Conservation (phyloP, 306 rosid genomes). For the Coriaria nepalensis region DNA sequence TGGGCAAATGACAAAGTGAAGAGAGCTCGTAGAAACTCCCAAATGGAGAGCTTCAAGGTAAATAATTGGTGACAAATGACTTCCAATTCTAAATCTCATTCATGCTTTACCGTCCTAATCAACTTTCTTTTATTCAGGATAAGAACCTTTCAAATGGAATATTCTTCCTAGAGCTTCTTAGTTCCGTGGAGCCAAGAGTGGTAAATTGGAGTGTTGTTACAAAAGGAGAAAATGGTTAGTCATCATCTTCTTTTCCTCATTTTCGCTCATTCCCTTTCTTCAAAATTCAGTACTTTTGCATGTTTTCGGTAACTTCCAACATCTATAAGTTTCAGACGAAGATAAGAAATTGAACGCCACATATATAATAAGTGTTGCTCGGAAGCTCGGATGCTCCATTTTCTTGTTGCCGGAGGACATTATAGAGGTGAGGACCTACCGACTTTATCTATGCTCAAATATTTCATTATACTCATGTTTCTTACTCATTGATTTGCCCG, state of each 20-base stretch:
- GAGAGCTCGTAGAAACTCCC: constrained; percentile 60
- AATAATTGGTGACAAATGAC: constrained; percentile 8
- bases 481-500: too few species aligned
- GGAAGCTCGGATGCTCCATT: constrained; percentile 96
- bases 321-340: constrained; percentile 52
- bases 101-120: neutral
- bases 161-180: constrained; percentile 94
- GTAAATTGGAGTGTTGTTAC: constrained; percentile 96
- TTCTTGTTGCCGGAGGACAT: constrained; percentile 97
- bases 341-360: constrained; percentile 96
- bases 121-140: constrained; percentile 40
- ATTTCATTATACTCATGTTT: too few species aligned
- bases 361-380: constrained; percentile 92
- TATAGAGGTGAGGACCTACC: constrained; percentile 43
- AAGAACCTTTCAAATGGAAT: constrained; percentile 76
- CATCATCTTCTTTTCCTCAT: constrained; percentile 1
- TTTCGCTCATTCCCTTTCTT: neutral
- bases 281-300: neutral
- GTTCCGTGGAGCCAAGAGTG: constrained; percentile 94
- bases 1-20: constrained; percentile 95
- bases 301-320: neutral
- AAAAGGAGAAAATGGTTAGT: constrained; percentile 82
- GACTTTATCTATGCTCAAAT: neutral
- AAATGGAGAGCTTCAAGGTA: constrained; percentile 95
- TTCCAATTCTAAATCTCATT: neutral